These are phyloP conservation scores for Cystobasidium slooffiae DNA, from an alignment of 1,284 basidiomycete genomes.

Conservation along the genomic window DNA sequence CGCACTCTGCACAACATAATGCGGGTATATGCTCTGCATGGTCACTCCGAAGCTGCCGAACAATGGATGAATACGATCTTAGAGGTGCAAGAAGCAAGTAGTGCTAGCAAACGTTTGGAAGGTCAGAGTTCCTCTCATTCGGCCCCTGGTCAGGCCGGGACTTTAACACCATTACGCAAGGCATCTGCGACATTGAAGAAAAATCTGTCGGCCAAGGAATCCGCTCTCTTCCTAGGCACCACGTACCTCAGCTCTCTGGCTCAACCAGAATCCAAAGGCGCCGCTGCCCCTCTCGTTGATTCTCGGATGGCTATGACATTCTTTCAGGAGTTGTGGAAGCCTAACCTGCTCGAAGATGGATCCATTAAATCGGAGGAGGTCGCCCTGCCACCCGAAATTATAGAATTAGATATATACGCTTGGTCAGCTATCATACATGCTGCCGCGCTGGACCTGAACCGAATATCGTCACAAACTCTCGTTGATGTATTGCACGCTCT, in stretches of 20 bases:
- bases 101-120: background rate
- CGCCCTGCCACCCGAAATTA: background rate
- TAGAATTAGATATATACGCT: slow-evolving; percentile 18
- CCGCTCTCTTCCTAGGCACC: background rate
- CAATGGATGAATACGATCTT: slow-evolving; percentile 26
- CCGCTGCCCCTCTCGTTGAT: background rate
- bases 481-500: slow-evolving; percentile 8
- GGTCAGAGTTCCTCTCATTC: too few relatives aligned
- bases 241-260: slow-evolving; percentile 33
- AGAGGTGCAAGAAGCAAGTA: background rate
- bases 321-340: slow-evolving; percentile 24
- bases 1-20: slow-evolving; percentile 27
- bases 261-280: background rate
- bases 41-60: slow-evolving; percentile 1
- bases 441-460: slow-evolving; percentile 5
- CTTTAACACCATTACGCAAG: too few relatives aligned
- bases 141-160: too few relatives aligned
- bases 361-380: background rate
- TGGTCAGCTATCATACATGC: slow-evolving; percentile 36
- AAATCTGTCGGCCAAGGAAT: too few relatives aligned
- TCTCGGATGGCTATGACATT: slow-evolving; percentile 5
- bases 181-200: too few relatives aligned
- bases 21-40: slow-evolving; percentile 28
- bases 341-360: background rate
- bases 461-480: slow-evolving; percentile 5